Percentiles rank a stretch among this genome's conserved stretches.
These are phyloP conservation scores for Grosmannia huntii DNA, from an alignment of 2,329 filamentous ascomycete genomes.

Conservation along the genomic window DNA sequence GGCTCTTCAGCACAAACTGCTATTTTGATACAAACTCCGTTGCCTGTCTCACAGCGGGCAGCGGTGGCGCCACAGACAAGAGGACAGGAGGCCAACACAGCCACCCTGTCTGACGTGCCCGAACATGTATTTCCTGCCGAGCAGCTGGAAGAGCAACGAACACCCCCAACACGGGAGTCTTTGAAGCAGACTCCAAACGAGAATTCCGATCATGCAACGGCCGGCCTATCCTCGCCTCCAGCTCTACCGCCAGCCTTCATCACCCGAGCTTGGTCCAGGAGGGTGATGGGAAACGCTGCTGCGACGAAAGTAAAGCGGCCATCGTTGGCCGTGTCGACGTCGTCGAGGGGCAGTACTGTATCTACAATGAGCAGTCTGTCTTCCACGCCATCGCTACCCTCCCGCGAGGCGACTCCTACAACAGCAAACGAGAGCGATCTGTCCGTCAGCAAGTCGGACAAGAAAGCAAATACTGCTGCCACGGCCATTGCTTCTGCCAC, in stretches of 20 bases:
- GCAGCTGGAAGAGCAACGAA: background rate
- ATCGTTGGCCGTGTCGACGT: constrained; percentile 1
- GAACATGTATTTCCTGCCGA: background rate
- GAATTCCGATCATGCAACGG: background rate
- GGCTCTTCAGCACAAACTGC: background rate
- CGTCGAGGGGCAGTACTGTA: constrained; percentile 11
- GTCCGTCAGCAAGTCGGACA: background rate
- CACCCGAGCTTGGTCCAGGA: constrained; percentile 2
- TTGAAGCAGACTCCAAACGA: background rate
- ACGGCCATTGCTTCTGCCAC: background rate
- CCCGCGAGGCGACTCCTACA: constrained; percentile 6
- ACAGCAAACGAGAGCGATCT: constrained; percentile 9
- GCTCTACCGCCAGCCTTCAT: constrained; percentile 5
- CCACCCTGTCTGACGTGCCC: background rate
- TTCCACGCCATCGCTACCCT: constrained; percentile 20
- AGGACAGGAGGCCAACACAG: background rate
- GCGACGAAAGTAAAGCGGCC: background rate
- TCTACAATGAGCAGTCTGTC: constrained; percentile 29
- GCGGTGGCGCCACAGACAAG: background rate
- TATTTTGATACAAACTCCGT: background rate
- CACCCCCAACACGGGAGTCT: background rate
- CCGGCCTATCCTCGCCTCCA: background rate
- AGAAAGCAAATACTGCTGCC: background rate
- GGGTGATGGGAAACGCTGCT: background rate
- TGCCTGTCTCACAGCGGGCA: background rate